These are phyloP conservation scores for Euphorbia peplus DNA, from an alignment of 345 rosid genomes.

Conservation along the genomic window DNA sequence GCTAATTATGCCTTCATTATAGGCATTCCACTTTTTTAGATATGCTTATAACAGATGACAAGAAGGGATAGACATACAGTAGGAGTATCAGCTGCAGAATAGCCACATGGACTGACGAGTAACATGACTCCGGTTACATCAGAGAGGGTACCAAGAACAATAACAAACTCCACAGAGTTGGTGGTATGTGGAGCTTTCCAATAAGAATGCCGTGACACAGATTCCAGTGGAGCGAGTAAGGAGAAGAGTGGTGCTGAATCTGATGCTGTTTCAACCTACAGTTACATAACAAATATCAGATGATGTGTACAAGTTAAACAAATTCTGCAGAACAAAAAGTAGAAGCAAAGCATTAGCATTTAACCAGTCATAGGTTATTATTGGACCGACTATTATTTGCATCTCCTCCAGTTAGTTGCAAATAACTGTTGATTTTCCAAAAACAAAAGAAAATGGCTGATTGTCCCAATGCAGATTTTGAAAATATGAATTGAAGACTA, in stretches of 20 bases:
- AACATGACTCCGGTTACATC: conserved; percentile 79
- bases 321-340: background rate
- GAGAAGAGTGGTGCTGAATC: conserved; percentile 81
- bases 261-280: conserved; percentile 81
- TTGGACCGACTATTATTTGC: background rate
- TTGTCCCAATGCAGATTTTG: background rate
- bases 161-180: conserved; percentile 57
- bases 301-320: conserved; percentile 1
- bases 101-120: conserved; percentile 92
- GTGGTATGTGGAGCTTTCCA: conserved; percentile 86
- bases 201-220: conserved; percentile 51
- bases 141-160: conserved; percentile 62
- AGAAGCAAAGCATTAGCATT: background rate
- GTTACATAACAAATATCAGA: conserved; percentile 18
- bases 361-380: background rate
- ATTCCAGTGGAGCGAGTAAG: conserved; percentile 64
- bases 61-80: conserved; percentile 41
- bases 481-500: background rate
- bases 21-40: conserved; percentile 1
- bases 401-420: background rate
- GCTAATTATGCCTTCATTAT: background rate
- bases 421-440: background rate
- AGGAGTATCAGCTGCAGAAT: conserved; percentile 79
- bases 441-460: background rate
- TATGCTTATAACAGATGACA: conserved; percentile 9